These are phyloP conservation scores for Solanum neorickii DNA, from an alignment of 257 asterid genomes.

Conservation along the genomic window DNA sequence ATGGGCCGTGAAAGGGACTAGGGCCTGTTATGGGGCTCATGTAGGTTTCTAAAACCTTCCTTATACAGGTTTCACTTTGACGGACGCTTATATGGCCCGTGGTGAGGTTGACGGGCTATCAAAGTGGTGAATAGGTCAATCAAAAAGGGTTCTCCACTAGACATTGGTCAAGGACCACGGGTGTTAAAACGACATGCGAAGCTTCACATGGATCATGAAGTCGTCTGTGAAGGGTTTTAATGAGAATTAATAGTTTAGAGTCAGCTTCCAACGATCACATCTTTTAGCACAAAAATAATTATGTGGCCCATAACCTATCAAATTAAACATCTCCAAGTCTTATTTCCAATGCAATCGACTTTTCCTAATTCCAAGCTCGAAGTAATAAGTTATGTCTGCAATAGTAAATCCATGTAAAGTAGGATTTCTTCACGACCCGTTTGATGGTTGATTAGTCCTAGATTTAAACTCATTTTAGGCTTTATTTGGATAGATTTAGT, in stretches of 20 bases:
- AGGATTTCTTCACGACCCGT: background rate
- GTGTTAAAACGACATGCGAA: too few species aligned
- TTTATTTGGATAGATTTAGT: too few species aligned
- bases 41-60: background rate
- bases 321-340: background rate
- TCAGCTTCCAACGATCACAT: background rate
- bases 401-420: accelerated
- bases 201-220: background rate
- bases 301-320: background rate
- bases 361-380: background rate
- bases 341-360: background rate
- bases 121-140: background rate
- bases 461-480: too few species aligned
- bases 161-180: background rate
- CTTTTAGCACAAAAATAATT: too few species aligned
- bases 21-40: background rate
- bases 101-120: background rate
- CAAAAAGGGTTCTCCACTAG: background rate
- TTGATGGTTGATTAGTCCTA: background rate
- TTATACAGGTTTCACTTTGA: too few species aligned
- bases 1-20: background rate
- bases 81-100: too few species aligned
- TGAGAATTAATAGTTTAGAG: too few species aligned
- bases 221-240: background rate
- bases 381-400: background rate